A percentile compares a stretch with the other conserved stretches of the same genome.
These are phyloP conservation scores for Thymus quinquecostatus DNA, from an alignment of 257 asterid genomes.

Conservation along the genomic window DNA sequence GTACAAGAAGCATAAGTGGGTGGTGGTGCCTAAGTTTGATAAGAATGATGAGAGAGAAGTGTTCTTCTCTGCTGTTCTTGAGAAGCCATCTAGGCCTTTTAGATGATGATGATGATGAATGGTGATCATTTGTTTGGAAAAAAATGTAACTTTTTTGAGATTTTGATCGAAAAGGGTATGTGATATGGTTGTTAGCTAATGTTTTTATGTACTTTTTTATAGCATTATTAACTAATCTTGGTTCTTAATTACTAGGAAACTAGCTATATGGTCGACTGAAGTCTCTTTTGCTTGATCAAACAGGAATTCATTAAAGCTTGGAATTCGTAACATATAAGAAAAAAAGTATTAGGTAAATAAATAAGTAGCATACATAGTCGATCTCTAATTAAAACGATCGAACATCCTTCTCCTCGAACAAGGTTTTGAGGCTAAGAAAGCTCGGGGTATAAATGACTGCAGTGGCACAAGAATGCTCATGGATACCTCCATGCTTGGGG, in stretches of 20 bases:
- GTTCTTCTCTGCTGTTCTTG: constrained; percentile 71
- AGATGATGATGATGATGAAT: constrained; percentile 13
- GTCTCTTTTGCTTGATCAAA: too few species aligned
- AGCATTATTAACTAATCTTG: too few species aligned
- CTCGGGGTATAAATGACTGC: neutral
- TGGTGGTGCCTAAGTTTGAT: constrained; percentile 55
- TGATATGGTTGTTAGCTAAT: neutral
- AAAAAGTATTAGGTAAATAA: too few species aligned
- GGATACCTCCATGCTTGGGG: neutral
- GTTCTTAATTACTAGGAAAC: too few species aligned
- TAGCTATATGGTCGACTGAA: too few species aligned
- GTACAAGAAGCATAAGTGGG: constrained; percentile 64
- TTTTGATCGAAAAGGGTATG: neutral
- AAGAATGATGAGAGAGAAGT: constrained; percentile 52
- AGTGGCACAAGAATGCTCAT: neutral
- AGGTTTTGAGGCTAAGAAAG: neutral
- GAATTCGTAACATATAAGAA: too few species aligned
- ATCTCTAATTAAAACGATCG: neutral
- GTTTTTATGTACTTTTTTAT: too few species aligned
- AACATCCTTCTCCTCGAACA: neutral
- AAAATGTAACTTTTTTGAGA: too few species aligned
- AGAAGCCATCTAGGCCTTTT: constrained; percentile 70
- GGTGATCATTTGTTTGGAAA: too few species aligned
- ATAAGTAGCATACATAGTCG: too few species aligned
- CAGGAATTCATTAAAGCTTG: too few species aligned